Percentiles rank a stretch among this genome's conserved stretches.
These are phyloP conservation scores for Helotiales sp. DNA, from an alignment of 2,329 filamentous ascomycete genomes.

Conservation along the genomic window DNA sequence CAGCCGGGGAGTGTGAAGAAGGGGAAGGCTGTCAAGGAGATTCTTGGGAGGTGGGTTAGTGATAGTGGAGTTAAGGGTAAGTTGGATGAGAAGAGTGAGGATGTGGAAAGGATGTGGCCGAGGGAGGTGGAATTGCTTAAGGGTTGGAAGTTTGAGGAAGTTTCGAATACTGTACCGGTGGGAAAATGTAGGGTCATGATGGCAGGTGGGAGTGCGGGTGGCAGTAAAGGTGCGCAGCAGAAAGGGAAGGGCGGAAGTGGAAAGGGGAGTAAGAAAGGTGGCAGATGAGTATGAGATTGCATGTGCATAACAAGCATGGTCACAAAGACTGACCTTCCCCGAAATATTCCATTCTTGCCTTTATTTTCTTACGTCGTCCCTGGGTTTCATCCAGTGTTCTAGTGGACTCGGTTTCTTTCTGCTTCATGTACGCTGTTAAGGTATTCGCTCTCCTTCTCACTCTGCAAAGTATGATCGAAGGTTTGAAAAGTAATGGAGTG, in stretches of 20 bases:
- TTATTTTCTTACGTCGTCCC: neutral
- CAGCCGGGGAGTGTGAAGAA: slow-evolving; percentile 91
- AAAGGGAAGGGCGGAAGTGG: slow-evolving; percentile 31
- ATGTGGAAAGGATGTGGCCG: slow-evolving; percentile 79
- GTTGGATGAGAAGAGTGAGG: slow-evolving; percentile 59
- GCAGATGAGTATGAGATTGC: neutral
- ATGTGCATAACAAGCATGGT: neutral
- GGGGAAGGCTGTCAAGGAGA: slow-evolving; percentile 89
- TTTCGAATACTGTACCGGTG: slow-evolving; percentile 78
- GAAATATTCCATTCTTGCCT: neutral
- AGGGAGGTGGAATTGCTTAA: slow-evolving; percentile 83
- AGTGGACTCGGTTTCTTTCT: too few species aligned
- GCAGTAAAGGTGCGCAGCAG: slow-evolving; percentile 31
- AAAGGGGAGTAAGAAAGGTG: slow-evolving; percentile 31
- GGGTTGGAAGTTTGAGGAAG: slow-evolving; percentile 77
- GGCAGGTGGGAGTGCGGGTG: slow-evolving; percentile 50
- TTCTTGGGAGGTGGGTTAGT: slow-evolving; percentile 76
- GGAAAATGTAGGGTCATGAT: slow-evolving; percentile 79
- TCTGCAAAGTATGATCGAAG: neutral
- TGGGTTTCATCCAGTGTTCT: neutral
- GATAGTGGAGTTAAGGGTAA: slow-evolving; percentile 56
- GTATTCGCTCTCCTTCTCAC: too few species aligned
- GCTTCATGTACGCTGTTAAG: too few species aligned
- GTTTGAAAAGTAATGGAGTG: neutral
- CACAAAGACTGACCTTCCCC: too few species aligned